Conservation (phyloP, 2,329 filamentous ascomycete species). For the Corniculantispora saksenae region DNA sequence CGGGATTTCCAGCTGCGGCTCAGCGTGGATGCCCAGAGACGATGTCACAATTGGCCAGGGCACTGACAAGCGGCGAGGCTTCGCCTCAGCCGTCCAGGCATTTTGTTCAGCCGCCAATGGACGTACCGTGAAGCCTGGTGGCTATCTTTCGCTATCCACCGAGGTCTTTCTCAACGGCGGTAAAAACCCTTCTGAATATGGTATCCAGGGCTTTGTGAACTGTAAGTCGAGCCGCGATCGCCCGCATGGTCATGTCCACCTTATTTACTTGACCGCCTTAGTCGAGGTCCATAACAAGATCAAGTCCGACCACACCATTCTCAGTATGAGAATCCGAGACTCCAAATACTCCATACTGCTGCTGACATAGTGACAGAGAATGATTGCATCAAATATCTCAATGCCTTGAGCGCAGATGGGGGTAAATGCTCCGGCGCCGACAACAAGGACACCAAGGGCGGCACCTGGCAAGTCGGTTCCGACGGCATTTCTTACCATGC, state of each 20-base stretch:
- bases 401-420: conserved; percentile 21
- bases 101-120: conserved; percentile 24
- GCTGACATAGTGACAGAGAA: not conserved
- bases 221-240: conserved; percentile 15
- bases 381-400: conserved; percentile 14
- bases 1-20: conserved; percentile 25
- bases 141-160: conserved; percentile 22
- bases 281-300: conserved; percentile 26
- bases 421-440: conserved; percentile 24
- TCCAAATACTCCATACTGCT: too few species aligned
- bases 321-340: conserved; percentile 12
- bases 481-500: conserved; percentile 24
- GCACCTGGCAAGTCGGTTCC: conserved; percentile 25
- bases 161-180: conserved; percentile 25
- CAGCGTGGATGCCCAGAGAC: conserved; percentile 23
- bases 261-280: conserved; percentile 6
- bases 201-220: conserved; percentile 23
- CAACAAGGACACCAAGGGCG: conserved; percentile 25
- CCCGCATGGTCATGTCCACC: not conserved
- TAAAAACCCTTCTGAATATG: conserved; percentile 21
- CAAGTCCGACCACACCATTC: conserved; percentile 20
- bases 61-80: conserved; percentile 22
- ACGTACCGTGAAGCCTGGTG: conserved; percentile 21
- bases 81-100: conserved; percentile 20
- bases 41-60: conserved; percentile 23